These are phyloP conservation scores for Fusarium robinianum DNA, from an alignment of 2,329 filamentous ascomycete genomes.

Conservation along the genomic window DNA sequence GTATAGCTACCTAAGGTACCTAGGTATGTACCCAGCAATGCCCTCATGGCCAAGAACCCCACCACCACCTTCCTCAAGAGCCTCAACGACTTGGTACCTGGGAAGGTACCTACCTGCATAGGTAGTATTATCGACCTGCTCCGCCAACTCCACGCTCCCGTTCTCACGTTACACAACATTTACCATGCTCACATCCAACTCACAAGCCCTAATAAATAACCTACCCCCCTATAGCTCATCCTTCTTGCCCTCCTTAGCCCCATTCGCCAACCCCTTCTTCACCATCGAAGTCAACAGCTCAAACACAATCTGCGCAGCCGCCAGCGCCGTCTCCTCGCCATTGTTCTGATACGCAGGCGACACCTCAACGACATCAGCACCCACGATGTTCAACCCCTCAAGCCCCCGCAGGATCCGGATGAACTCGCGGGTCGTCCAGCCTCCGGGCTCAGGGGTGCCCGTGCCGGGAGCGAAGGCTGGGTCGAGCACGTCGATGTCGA, in stretches of 20 bases:
- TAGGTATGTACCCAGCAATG: too few species aligned
- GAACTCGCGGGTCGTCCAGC: conserved; percentile 88
- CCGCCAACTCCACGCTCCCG: background rate
- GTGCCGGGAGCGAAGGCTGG: conserved; percentile 71
- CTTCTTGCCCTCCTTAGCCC: conserved; percentile 42
- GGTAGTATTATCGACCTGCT: too few species aligned
- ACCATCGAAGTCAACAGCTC: conserved; percentile 82
- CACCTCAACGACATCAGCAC: conserved; percentile 86
- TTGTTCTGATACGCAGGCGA: conserved; percentile 81
- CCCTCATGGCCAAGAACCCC: too few species aligned
- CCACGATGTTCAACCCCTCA: conserved; percentile 82
- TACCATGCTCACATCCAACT: background rate
- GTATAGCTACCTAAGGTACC: too few species aligned
- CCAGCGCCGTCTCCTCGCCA: conserved; percentile 80
- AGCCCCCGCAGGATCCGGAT: conserved; percentile 82
- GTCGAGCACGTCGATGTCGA: conserved; percentile 85
- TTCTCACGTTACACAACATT: background rate
- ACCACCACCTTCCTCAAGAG: too few species aligned
- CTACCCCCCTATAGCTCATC: conserved; percentile 44
- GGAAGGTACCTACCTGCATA: too few species aligned
- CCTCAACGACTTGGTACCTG: too few species aligned
- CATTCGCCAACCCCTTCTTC: conserved; percentile 52
- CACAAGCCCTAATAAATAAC: too few species aligned
- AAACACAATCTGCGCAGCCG: conserved; percentile 81
- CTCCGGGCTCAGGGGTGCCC: conserved; percentile 86